Evolutionary conservation across 495 filamentous ascomycete species (phyloP).

Genomic region (Neurospora sp.): DNA sequence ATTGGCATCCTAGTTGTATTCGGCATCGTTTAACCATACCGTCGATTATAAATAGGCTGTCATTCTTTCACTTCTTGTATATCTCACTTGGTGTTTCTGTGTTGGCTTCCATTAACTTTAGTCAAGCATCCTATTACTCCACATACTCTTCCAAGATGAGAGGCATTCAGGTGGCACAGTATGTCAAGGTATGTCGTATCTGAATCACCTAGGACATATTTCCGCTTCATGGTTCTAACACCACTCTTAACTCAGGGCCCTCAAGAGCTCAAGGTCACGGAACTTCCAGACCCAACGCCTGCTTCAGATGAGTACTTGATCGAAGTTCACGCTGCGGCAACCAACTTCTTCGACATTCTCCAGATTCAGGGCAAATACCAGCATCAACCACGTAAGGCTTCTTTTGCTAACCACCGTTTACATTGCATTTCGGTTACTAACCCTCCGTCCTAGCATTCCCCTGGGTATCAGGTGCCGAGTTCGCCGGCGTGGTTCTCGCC

Average conservation of each 20-base stretch:
- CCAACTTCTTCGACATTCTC: conserved; percentile 93
- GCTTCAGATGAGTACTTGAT: conserved; percentile 70
- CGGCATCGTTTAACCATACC: neutral
- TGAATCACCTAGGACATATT: neutral
- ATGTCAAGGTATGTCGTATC: conserved; percentile 51
- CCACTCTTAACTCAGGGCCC: conserved; percentile 46
- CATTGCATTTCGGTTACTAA: neutral
- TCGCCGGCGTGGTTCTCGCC: conserved; percentile 65
- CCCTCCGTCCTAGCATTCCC: conserved; percentile 44
- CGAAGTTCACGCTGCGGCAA: conserved; percentile 74
- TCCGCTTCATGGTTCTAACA: conserved; percentile 1
- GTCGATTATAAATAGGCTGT: neutral
- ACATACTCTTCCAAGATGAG: conserved; percentile 46
- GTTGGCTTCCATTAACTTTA: neutral
- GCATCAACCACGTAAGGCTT: conserved; percentile 41
- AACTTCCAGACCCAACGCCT: conserved; percentile 63
- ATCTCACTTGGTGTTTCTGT: neutral
- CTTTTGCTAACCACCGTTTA: neutral
- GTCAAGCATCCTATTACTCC: neutral
- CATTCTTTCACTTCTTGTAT: neutral
- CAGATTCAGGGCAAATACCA: conserved; percentile 77
- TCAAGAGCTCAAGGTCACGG: conserved; percentile 61
- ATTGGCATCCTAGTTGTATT: neutral
- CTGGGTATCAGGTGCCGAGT: conserved; percentile 82
- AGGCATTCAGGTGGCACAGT: conserved; percentile 72